Conservation (phyloP, 2,329 filamentous ascomycete genomes). For the Sporothrix sp. region DNA sequence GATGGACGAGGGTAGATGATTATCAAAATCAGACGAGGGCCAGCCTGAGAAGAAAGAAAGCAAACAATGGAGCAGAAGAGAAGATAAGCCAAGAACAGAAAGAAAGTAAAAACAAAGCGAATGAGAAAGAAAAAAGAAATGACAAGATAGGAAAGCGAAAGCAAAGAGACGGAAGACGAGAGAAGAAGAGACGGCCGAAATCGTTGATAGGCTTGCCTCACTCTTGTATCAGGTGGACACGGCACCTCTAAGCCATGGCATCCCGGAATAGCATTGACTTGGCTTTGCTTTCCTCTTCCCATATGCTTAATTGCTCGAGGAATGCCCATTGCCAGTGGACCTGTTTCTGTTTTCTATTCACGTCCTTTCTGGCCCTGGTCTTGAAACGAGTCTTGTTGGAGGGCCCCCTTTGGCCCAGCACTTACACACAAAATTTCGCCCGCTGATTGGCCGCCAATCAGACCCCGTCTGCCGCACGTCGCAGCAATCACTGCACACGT, state of each 20-base stretch:
- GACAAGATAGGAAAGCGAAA: neutral
- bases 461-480: neutral
- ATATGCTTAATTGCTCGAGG: too few species aligned
- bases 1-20: neutral
- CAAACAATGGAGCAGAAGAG: neutral
- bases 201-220: neutral
- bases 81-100: neutral
- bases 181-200: neutral
- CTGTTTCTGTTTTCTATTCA: neutral
- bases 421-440: neutral
- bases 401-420: neutral
- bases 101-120: neutral
- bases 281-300: too few species aligned
- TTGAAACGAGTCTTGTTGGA: conserved; percentile 5
- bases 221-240: neutral
- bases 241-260: too few species aligned
- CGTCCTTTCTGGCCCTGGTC: neutral
- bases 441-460: conserved; percentile 10
- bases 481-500: neutral
- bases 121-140: neutral
- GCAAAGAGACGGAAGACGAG: neutral
- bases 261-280: too few species aligned
- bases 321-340: too few species aligned
- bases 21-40: conserved; percentile 8
- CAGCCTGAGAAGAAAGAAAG: conserved; percentile 9